Percentiles rank a stretch among this genome's conserved stretches.
Conservation (phyloP, 495 filamentous ascomycete species). For the Penicillium waksmanii region DNA sequence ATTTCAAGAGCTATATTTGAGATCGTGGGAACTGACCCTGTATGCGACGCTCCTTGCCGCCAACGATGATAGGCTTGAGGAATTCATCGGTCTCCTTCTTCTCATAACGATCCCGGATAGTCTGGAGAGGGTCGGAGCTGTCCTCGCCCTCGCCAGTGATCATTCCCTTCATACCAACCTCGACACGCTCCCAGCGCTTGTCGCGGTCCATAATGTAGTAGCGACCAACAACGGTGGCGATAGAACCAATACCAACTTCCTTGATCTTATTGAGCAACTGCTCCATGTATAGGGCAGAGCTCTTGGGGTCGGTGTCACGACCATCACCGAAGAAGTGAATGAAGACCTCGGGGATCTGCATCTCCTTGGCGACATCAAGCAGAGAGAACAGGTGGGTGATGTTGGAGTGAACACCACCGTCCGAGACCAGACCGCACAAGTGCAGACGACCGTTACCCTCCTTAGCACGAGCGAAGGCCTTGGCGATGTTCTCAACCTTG, state of each 20-base stretch:
- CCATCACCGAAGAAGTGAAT: slow-evolving; percentile 99
- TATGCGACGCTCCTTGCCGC: slow-evolving; percentile 80
- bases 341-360: slow-evolving; percentile 84
- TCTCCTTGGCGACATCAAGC: slow-evolving; percentile 84
- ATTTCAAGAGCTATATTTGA: neutral
- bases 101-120: slow-evolving; percentile 84
- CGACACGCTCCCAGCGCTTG: slow-evolving; percentile 96
- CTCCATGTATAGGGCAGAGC: slow-evolving; percentile 81
- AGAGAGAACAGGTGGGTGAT: slow-evolving; percentile 89
- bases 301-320: slow-evolving; percentile 96
- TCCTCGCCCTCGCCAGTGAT: slow-evolving; percentile 84
- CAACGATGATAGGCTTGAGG: slow-evolving; percentile 95
- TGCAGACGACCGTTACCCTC: slow-evolving; percentile 90
- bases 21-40: slow-evolving; percentile 60
- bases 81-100: slow-evolving; percentile 95
- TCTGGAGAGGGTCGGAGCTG: slow-evolving; percentile 80
- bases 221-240: slow-evolving; percentile 92
- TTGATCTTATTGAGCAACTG: slow-evolving; percentile 74
- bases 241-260: slow-evolving; percentile 82
- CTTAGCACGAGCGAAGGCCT: slow-evolving; percentile 80
- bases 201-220: slow-evolving; percentile 99
- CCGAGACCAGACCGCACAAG: slow-evolving; percentile 84
- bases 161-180: slow-evolving; percentile 86
- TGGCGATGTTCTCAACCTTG: slow-evolving; percentile 76
- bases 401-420: slow-evolving; percentile 96